Evolutionary conservation across 805 yeast genomes (phyloP), one percentile per base, ranked within the genome.

Genomic region (Candida saitoana): DNA sequence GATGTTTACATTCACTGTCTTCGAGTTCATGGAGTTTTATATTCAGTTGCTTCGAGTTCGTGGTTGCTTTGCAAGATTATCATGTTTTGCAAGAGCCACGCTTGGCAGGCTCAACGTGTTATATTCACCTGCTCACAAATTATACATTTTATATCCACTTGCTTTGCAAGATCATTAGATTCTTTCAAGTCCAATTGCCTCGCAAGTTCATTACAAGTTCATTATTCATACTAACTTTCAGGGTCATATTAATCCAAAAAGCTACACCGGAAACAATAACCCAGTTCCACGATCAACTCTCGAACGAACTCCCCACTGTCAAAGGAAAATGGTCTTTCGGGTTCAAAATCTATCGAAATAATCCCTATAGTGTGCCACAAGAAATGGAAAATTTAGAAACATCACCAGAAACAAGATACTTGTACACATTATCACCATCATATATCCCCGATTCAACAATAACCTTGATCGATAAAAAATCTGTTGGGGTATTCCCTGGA

Each of bases 291-390:
- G 95, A 87, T 57, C 73, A 76, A 42, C 71, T 87, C 12, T 74
- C 84, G 3, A 83, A 83, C 50, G 81, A 80, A 46, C 68, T 82
- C 12, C 90, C 93, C 1, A 67, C 73, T 14, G 53, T 73, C 2
- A 63, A 75, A 20, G 88, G 74, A 3, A 72, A 79, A 35, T 86
- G 95, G 95, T 69, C 67, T 33, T 80, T 84, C 50, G 85, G 77
- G 39, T 71, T 84, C 49, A 81, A 77, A 52, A 76, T 87, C 29
- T 85, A 80, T 57, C 62, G 85, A 27, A 82, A 80, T 50, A 86
- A 84, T 68, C 59, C 77, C 50, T 64, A 67, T 63, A 66, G 79
- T 15, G 60, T 66, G 24, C 77, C 79, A 0, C 71, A 67, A 3
- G 65, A 58, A 15, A 34, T 52, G 17, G 59, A 56, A 2, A 55